phyloP scores from a whole-genome alignment of 2,329 filamentous ascomycete species.

The Diaporthe sp. region DNA sequence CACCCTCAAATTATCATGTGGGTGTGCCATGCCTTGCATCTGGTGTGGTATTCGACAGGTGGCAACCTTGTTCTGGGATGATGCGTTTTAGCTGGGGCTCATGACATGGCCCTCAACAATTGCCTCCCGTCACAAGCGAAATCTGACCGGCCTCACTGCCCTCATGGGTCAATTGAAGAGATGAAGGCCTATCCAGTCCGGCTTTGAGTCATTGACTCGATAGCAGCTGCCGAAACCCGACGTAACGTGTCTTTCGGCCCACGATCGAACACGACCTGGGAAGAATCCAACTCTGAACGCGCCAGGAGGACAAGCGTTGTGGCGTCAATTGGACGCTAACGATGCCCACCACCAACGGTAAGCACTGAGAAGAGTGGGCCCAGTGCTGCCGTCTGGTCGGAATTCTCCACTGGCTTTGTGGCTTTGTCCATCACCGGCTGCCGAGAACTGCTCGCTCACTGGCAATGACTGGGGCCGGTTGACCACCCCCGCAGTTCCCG shows the following conservation, averaged over 20 bases:
- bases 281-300: slow-evolving; percentile 7
- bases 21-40: slow-evolving; percentile 15
- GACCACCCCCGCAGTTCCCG: slow-evolving; percentile 21
- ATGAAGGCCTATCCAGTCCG: not conserved
- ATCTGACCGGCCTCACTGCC: not conserved
- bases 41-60: slow-evolving; percentile 17
- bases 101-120: slow-evolving; percentile 19
- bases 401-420: slow-evolving; percentile 2
- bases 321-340: slow-evolving; percentile 30
- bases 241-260: slow-evolving; percentile 32
- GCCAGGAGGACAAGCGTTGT: slow-evolving; percentile 18
- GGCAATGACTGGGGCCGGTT: slow-evolving; percentile 15
- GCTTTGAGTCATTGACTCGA: slow-evolving; percentile 22
- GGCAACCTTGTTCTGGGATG: slow-evolving; percentile 6
- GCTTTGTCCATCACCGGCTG: slow-evolving; percentile 16
- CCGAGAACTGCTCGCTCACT: slow-evolving; percentile 17
- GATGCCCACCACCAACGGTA: slow-evolving; percentile 1
- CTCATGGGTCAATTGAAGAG: not conserved
- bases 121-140: not conserved
- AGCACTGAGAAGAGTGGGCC: slow-evolving; percentile 24
- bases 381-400: slow-evolving; percentile 24
- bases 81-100: slow-evolving; percentile 20
- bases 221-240: not conserved
- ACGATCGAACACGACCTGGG: not conserved
- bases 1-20: not conserved